Base-by-base conservation (phyloP, 2,329 filamentous ascomycete genomes). In the Epichloe scottii region DNA sequence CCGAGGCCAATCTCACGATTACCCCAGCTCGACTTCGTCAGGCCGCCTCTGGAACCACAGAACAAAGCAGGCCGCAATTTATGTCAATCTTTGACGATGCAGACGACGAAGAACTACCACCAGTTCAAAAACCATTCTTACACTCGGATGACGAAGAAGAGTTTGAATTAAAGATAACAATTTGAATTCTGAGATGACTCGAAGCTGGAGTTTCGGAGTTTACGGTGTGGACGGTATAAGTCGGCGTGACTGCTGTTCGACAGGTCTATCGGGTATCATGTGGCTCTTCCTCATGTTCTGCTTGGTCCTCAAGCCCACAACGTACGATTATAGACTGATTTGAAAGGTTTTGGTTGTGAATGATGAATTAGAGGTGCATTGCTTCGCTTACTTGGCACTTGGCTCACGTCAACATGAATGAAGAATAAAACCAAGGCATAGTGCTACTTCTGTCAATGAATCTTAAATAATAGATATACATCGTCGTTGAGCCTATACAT, bases 1-100 rank as follows among this genome's bases (percentile, higher is more conserved):
- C 19, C 33, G 48, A 52, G 15, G 56, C 57, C 4, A 67, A 56
- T 64, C 66, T 56, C 50, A 77, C 75, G 3, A 71, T 78, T 48
- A 78, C 75, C 0, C 74, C 75, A 8, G 69, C 73, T 49, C 63
- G 61, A 5, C 52, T 64, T 7, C 56, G 58, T 12, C 58, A 60
- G 19, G 63, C 57, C 40, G 51, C 55, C 37, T 45, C 44, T 12
- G 7, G 33, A 14, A 48, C 19, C 15, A 58, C 58, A 10, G 53
- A 50, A 51, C 62, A 66, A 51, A 56, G 66, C 44, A 71, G 68
- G 23, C 76, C 78, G 0, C 70, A 73, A 3, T 82, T 82, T 58
- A 64, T 81, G 43, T 75, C 73, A 14, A 78, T 82, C 21, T 83
- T 84, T 58, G 74, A 81, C 23, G 72, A 75, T 6, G 69, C 73